phyloP scores from a whole-genome alignment of 2,329 filamentous ascomycete species.

The Colletotrichum cuscutae region DNA sequence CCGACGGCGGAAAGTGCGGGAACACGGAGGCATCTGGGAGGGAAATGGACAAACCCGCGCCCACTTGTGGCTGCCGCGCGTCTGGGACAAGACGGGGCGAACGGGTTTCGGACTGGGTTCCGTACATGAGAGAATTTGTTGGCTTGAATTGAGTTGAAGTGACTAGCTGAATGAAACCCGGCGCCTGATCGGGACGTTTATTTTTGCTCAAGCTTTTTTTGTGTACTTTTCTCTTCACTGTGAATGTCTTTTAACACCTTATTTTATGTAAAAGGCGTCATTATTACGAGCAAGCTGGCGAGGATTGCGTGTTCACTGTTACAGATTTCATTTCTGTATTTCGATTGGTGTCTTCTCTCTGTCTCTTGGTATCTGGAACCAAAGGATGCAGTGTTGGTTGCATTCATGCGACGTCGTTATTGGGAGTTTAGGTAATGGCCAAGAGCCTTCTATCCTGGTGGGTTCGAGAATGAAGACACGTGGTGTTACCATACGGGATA shows the following conservation, averaged over 20 bases:
- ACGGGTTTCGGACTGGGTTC: slow-evolving; percentile 13
- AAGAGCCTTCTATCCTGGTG: background rate
- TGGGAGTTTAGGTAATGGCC: slow-evolving; percentile 18
- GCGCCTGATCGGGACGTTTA: background rate
- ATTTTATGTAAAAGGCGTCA: slow-evolving; percentile 1
- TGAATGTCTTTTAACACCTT: no score
- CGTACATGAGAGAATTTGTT: background rate
- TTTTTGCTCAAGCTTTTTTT: background rate
- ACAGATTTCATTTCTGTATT: background rate
- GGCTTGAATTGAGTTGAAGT: background rate
- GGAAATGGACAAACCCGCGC: background rate
- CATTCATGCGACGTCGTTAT: background rate
- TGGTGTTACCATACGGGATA: background rate
- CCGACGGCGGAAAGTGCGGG: slow-evolving; percentile 13
- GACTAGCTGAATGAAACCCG: background rate
- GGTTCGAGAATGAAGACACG: background rate
- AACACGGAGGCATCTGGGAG: background rate
- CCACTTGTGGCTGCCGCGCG: background rate
- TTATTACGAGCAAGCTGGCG: slow-evolving; percentile 5
- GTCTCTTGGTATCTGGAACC: background rate
- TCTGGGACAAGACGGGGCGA: background rate
- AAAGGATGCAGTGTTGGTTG: slow-evolving; percentile 7
- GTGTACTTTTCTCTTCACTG: background rate
- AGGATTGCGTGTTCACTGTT: slow-evolving; percentile 6
- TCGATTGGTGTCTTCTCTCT: background rate